Conservation (phyloP, 2,329 filamentous ascomycete genomes). For the Exophiala spinifera region DNA sequence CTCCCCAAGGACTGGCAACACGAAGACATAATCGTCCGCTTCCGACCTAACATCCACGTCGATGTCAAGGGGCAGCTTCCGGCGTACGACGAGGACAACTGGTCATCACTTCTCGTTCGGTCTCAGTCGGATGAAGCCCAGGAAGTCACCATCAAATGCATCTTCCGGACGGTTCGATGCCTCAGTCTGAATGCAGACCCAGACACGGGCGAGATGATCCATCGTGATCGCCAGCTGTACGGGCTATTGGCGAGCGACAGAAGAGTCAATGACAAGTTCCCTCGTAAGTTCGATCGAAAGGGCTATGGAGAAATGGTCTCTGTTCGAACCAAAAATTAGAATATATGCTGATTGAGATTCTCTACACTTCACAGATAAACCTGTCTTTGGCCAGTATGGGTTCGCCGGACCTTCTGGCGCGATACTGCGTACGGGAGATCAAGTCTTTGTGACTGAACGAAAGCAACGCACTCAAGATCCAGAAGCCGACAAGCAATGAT, state of each 20-base stretch:
- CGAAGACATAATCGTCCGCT: constrained; percentile 26
- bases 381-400: constrained; percentile 28
- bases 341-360: too few relatives aligned
- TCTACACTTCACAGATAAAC: constrained; percentile 22
- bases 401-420: constrained; percentile 28
- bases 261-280: constrained; percentile 28
- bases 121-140: constrained; percentile 22
- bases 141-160: constrained; percentile 28
- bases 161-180: constrained; percentile 26
- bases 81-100: constrained; percentile 27
- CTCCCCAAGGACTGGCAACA: constrained; percentile 20
- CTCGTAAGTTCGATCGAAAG: constrained; percentile 14
- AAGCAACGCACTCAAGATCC: constrained; percentile 9
- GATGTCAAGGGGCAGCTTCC: constrained; percentile 22
- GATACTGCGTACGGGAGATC: constrained; percentile 25
- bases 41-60: constrained; percentile 27
- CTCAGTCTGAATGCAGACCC: constrained; percentile 28
- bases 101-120: constrained; percentile 24
- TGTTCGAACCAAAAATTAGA: too few relatives aligned
- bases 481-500: neutral
- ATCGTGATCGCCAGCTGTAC: constrained; percentile 25
- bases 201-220: constrained; percentile 27
- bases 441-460: constrained; percentile 25
- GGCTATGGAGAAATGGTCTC: too few relatives aligned
- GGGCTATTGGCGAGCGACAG: constrained; percentile 25